Base-by-base conservation (phyloP, 352 stramenopile species). In the Phytophthora europaea region DNA sequence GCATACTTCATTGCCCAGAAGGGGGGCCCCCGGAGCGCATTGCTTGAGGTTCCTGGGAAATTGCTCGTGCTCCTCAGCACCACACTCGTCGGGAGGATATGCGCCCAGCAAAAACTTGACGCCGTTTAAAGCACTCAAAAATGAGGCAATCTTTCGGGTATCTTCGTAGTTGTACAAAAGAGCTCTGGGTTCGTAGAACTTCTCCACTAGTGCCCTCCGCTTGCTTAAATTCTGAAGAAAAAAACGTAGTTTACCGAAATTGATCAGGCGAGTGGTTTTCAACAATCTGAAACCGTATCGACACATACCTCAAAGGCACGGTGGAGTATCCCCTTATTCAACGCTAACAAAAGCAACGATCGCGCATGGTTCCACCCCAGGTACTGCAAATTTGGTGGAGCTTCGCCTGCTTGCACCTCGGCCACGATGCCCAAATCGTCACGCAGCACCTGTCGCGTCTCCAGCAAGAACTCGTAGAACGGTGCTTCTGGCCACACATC, bases 251-350 rank as follows among this genome's bases (percentile, higher is more conserved):
- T 15, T 31, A 10, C 53, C 34, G 7, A 40, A 5, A 51, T 5
- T 48, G 12, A 3, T 22, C 16, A 28, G 20, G 12, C 9, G 22
- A 26, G 31, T 40, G 3, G 10, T 13, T 61, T 23, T 15, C 20
- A 23, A 51, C 15, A 52, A n/a, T 9, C 12, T 58, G 18, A 62
- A 38, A 36, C 15, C 36, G 40, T 15, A 40, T 23, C 20, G 60
- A 53, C 20, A 45, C 67, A 15, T 75, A 87, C 82, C 73, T 95
- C 88, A 28, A 95, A 87, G 1, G 85, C 88, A 31, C 83, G 84
- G 38, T 93, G 88, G 9, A 95, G 79, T 34, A 95, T 84, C 36
- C 84, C 84, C 62, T 88, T 91, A 54, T 92, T 95, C 51, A 95
- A 72, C n/a, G 87, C 85, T 47, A 89, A 51, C 18, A 89, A 76